These are phyloP conservation scores for Phytophthora kernoviae DNA, from an alignment of 352 stramenopile genomes.

Conservation along the genomic window DNA sequence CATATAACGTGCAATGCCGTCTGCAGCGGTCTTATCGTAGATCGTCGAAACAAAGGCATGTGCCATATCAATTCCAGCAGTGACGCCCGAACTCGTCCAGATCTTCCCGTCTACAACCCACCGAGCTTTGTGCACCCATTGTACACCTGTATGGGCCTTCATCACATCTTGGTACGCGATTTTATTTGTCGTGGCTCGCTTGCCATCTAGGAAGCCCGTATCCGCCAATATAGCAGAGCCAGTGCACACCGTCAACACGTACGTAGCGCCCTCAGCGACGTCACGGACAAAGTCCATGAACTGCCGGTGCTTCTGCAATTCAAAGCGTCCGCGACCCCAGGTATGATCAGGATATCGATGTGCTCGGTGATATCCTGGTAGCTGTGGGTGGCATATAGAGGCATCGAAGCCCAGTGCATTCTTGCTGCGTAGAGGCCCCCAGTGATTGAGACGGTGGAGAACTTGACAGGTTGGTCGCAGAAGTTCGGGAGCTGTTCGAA, in stretches of 20 bases:
- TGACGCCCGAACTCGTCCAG: constrained; percentile 68
- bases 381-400: constrained; percentile 40
- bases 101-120: constrained; percentile 63
- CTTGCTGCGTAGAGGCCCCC: constrained; percentile 39
- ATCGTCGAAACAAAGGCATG: constrained; percentile 43
- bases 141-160: constrained; percentile 31
- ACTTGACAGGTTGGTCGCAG: constrained; percentile 44
- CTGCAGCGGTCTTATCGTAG: constrained; percentile 34
- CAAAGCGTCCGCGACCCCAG: constrained; percentile 34
- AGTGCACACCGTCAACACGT: constrained; percentile 65
- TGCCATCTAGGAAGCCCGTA: constrained; percentile 48
- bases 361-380: constrained; percentile 32
- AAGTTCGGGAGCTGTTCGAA: constrained; percentile 57
- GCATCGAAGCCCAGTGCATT: constrained; percentile 36
- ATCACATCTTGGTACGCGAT: constrained; percentile 46
- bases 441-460: constrained; percentile 53
- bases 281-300: constrained; percentile 49
- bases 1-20: constrained; percentile 39
- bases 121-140: constrained; percentile 61
- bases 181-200: constrained; percentile 71
- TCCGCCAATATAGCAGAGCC: constrained; percentile 49
- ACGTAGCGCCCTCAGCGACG: constrained; percentile 28
- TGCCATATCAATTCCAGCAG: constrained; percentile 69
- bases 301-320: constrained; percentile 38
- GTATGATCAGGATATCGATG: constrained; percentile 54